Percentiles rank a stretch among this genome's conserved stretches.
phyloP scores from a whole-genome alignment of 2,329 filamentous ascomycete genomes.

The Colletotrichum plurivorum region DNA sequence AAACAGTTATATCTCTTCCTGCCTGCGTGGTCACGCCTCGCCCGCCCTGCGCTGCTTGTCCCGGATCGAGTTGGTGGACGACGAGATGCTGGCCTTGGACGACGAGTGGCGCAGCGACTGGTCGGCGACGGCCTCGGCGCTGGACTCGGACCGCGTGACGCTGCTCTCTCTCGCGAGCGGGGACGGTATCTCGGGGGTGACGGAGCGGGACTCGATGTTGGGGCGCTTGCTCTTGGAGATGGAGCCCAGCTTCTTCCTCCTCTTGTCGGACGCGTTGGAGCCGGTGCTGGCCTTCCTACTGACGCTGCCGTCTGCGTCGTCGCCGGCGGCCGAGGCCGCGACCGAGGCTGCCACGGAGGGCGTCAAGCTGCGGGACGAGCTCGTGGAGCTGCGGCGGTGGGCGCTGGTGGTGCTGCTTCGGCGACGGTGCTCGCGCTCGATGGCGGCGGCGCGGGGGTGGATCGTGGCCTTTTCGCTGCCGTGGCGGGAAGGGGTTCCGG shows the following conservation, averaged over 20 bases:
- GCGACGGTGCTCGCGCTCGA: constrained; percentile 63
- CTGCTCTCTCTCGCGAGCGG: constrained; percentile 66
- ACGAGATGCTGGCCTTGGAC: constrained; percentile 34
- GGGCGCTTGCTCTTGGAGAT: constrained; percentile 59
- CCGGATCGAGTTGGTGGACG: constrained; percentile 27
- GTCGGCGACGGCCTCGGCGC: constrained; percentile 27
- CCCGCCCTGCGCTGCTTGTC: constrained; percentile 34
- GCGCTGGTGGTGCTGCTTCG: constrained; percentile 60
- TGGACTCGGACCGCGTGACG: constrained; percentile 43
- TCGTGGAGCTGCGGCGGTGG: constrained; percentile 66
- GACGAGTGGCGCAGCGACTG: constrained; percentile 37
- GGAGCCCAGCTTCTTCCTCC: constrained; percentile 64
- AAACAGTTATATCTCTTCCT: not conserved
- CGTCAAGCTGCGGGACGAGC: constrained; percentile 65
- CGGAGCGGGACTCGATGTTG: constrained; percentile 64
- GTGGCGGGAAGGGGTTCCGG: constrained; percentile 46
- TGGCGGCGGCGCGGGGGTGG: constrained; percentile 58
- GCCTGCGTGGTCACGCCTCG: constrained; percentile 19
- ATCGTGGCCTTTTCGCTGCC: constrained; percentile 54
- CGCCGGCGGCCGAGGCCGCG: constrained; percentile 50
- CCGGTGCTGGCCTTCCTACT: constrained; percentile 63
- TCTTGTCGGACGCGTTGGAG: constrained; percentile 62
- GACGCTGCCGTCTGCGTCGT: constrained; percentile 53
- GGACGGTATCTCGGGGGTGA: constrained; percentile 69
- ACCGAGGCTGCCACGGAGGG: constrained; percentile 60